A percentile compares a stretch with the other conserved stretches of the same genome.
These are phyloP conservation scores for Penicillium pancosmium DNA, from an alignment of 495 filamentous ascomycete species.

Conservation along the genomic window DNA sequence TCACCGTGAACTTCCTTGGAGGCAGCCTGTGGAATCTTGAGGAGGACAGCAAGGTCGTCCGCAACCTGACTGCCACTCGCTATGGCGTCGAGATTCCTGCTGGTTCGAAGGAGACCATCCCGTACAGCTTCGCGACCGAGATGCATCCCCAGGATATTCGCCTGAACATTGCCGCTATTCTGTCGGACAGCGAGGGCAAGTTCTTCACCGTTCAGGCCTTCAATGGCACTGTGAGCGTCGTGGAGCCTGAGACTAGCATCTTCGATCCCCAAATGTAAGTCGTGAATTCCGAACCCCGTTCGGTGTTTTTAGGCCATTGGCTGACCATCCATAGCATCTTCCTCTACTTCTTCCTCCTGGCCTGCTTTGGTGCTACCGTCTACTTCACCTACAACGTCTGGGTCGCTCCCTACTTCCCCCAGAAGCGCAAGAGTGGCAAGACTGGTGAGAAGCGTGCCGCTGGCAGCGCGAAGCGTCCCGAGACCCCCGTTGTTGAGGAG, in stretches of 20 bases:
- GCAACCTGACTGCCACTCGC: constrained; percentile 78
- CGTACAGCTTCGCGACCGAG: constrained; percentile 85
- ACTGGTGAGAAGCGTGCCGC: constrained; percentile 60
- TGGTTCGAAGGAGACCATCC: constrained; percentile 72
- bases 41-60: constrained; percentile 62
- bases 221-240: constrained; percentile 85
- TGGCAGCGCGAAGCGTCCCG: constrained; percentile 64
- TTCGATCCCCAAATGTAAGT: constrained; percentile 95
- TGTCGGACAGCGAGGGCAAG: constrained; percentile 63
- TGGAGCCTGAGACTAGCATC: constrained; percentile 89
- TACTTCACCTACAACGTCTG: constrained; percentile 99
- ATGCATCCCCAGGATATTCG: constrained; percentile 90
- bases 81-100: constrained; percentile 78
- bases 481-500: constrained; percentile 62
- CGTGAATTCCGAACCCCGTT: constrained; percentile 3
- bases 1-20: constrained; percentile 76
- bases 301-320: constrained; percentile 6
- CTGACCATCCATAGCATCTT: constrained; percentile 72
- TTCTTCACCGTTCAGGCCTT: constrained; percentile 79
- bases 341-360: constrained; percentile 90
- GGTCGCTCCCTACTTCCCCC: constrained; percentile 94
- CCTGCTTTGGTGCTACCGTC: constrained; percentile 72
- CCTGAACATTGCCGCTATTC: constrained; percentile 74
- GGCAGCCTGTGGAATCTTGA: constrained; percentile 70
- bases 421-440: constrained; percentile 74